phyloP scores from a whole-genome alignment of 75 land plant genomes.

The Cryptomeria japonica region DNA sequence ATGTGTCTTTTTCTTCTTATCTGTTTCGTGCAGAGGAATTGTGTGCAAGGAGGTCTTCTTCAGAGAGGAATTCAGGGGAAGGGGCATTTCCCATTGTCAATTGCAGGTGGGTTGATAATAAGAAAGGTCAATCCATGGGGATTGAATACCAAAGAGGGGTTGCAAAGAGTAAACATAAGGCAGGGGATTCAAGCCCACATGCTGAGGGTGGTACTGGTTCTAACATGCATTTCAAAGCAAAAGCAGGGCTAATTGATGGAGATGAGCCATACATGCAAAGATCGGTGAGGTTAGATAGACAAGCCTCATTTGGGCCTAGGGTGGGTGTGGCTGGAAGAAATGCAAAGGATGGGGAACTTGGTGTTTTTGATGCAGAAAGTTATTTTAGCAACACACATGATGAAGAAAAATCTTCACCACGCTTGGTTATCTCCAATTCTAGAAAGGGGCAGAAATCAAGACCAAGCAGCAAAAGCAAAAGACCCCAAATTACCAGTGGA shows the following conservation, averaged over 20 bases:
- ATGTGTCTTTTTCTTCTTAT: slow-evolving; percentile 4
- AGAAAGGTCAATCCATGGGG: neutral
- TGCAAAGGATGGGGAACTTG: slow-evolving; percentile 4
- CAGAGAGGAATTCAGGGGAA: slow-evolving; percentile 5
- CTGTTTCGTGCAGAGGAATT: neutral
- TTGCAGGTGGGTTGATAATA: neutral
- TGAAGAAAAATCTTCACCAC: neutral
- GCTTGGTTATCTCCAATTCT: neutral
- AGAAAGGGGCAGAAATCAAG: neutral
- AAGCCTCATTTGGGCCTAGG: neutral
- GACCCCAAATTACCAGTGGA: neutral
- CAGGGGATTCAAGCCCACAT: neutral
- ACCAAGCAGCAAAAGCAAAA: neutral
- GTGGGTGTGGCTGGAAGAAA: neutral
- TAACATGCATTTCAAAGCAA: neutral
- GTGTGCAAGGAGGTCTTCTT: neutral
- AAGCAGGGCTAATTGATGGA: neutral
- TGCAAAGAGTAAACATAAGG: neutral
- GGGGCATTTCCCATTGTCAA: neutral
- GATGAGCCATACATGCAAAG: neutral
- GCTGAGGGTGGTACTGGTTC: neutral
- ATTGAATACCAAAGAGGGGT: neutral
- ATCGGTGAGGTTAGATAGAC: neutral
- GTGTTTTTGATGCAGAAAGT: slow-evolving; percentile 8
- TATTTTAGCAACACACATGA: slow-evolving; percentile 5